Percentiles rank a stretch among this genome's conserved stretches.
These are phyloP conservation scores for Neurospora africana DNA, from an alignment of 495 filamentous ascomycete species.

Conservation along the genomic window DNA sequence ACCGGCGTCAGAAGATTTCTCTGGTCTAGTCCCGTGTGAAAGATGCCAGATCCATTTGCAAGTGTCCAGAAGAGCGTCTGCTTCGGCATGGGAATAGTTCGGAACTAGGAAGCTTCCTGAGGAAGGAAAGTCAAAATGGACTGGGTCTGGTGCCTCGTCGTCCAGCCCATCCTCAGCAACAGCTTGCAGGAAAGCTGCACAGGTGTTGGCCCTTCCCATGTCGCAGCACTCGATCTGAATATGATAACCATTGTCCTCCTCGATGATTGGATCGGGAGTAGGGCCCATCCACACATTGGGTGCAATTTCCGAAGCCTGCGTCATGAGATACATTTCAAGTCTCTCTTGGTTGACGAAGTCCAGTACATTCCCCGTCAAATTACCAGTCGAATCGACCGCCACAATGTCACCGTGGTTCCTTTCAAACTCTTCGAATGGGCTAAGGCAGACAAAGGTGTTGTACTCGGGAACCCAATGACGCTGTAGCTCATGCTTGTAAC, in stretches of 20 bases:
- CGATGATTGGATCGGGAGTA: slow-evolving; percentile 56
- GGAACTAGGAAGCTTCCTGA: slow-evolving; percentile 82
- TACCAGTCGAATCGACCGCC: slow-evolving; percentile 60
- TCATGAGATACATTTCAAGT: slow-evolving; percentile 88
- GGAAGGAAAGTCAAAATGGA: slow-evolving; percentile 62
- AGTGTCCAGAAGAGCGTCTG: slow-evolving; percentile 72
- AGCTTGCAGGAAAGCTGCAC: slow-evolving; percentile 29
- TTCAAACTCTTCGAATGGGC: slow-evolving; percentile 66
- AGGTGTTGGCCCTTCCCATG: slow-evolving; percentile 55
- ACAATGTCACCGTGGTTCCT: slow-evolving; percentile 58
- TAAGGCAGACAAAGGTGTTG: slow-evolving; percentile 70
- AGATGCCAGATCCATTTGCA: slow-evolving; percentile 84
- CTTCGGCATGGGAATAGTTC: slow-evolving; percentile 65
- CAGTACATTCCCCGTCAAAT: slow-evolving; percentile 65
- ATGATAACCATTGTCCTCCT: slow-evolving; percentile 45
- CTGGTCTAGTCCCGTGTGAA: slow-evolving; percentile 45
- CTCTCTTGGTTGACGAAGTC: slow-evolving; percentile 90
- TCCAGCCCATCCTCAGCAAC: slow-evolving; percentile 36
- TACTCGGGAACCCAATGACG: slow-evolving; percentile 51
- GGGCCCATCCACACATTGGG: slow-evolving; percentile 85
- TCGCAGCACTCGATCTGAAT: slow-evolving; percentile 82
- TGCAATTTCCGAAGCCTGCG: slow-evolving; percentile 75
- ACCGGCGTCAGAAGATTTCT: neutral
- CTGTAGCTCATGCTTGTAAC: slow-evolving; percentile 46
- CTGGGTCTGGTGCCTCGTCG: neutral